Evolutionary conservation across 805 yeast species (phyloP).

Genomic region (Cyberlindnera petersonii): DNA sequence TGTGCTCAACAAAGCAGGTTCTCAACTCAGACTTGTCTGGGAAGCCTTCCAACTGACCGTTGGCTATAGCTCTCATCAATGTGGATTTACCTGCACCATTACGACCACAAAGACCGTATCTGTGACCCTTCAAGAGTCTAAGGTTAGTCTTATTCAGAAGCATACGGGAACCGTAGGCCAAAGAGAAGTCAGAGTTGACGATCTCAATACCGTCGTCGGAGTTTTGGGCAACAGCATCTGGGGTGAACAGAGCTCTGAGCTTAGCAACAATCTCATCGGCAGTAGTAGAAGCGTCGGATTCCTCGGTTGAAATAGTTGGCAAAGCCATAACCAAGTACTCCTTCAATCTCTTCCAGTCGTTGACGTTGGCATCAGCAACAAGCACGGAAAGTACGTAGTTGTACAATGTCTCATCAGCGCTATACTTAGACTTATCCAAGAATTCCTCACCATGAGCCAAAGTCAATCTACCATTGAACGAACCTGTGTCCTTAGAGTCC

Average conservation of each 20-base stretch:
- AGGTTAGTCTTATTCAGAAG: constrained; percentile 86
- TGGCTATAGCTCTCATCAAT: constrained; percentile 92
- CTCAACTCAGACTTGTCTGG: constrained; percentile 82
- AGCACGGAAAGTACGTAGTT: constrained; percentile 51
- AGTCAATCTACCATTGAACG: constrained; percentile 71
- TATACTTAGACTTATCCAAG: constrained; percentile 29
- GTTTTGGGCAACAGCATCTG: constrained; percentile 51
- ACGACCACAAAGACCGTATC: constrained; percentile 97
- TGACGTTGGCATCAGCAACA: constrained; percentile 64
- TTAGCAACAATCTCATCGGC: constrained; percentile 43
- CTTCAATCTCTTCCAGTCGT: constrained; percentile 60
- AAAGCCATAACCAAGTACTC: constrained; percentile 47
- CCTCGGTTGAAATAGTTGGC: constrained; percentile 34
- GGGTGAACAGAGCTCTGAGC: constrained; percentile 51
- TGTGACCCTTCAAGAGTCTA: constrained; percentile 86
- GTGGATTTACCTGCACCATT: constrained; percentile 99
- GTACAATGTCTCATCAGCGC: constrained; percentile 37
- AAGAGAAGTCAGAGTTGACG: constrained; percentile 90
- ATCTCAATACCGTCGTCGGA: constrained; percentile 83
- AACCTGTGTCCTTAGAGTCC: constrained; percentile 71
- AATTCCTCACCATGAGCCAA: constrained; percentile 49
- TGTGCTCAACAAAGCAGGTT: constrained; percentile 97
- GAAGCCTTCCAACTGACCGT: constrained; percentile 96
- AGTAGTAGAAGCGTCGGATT: constrained; percentile 35
- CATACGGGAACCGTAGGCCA: constrained; percentile 98